phyloP scores from a whole-genome alignment of 129 eudicot species.

The Flaveria bidentis region DNA sequence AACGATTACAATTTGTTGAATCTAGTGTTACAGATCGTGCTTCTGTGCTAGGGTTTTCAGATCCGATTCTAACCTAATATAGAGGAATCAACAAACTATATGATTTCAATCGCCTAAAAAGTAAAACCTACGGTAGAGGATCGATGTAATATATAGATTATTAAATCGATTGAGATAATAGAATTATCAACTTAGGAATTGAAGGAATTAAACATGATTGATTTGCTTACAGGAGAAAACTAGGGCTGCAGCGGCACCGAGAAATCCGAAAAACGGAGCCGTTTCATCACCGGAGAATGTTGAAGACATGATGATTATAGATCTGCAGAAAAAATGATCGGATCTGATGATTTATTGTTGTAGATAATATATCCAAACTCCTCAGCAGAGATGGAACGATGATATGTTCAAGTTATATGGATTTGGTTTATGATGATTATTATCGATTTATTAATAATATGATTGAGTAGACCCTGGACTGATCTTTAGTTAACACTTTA shows the following conservation, averaged over 20 bases:
- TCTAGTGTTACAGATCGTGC: neutral
- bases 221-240: slow-evolving; percentile 38
- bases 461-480: too few relatives aligned
- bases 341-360: slow-evolving; percentile 22
- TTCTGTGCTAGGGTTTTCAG: slow-evolving; percentile 8
- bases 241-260: slow-evolving; percentile 41
- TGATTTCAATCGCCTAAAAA: slow-evolving; percentile 1
- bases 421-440: too few relatives aligned
- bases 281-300: slow-evolving; percentile 46
- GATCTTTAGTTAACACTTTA: too few relatives aligned
- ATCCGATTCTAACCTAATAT: neutral
- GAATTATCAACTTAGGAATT: slow-evolving; percentile 6
- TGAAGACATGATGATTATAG: slow-evolving; percentile 35
- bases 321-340: slow-evolving; percentile 26
- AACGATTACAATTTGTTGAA: neutral
- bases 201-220: slow-evolving; percentile 6
- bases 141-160: neutral
- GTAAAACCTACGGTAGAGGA: neutral
- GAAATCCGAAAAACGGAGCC: slow-evolving; percentile 43
- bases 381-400: neutral
- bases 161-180: neutral
- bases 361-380: too few relatives aligned
- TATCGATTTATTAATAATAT: too few relatives aligned
- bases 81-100: neutral
- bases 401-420: too few relatives aligned